phyloP scores from a whole-genome alignment of 2,329 filamentous ascomycete genomes.

The Calcarisporium arbuscula region DNA sequence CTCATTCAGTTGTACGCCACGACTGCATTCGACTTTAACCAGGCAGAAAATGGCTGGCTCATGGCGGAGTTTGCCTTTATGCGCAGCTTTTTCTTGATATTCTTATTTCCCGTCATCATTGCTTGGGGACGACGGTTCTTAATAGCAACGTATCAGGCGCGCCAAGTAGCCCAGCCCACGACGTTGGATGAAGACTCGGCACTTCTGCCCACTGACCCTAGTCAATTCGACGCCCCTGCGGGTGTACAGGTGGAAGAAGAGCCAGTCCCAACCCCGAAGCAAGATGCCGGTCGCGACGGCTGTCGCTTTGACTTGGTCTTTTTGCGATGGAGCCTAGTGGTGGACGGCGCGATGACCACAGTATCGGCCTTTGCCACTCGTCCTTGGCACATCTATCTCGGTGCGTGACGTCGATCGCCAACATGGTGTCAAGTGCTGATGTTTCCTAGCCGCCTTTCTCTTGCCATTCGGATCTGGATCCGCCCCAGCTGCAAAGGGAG shows the following conservation, averaged over 20 bases:
- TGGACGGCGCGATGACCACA: constrained; percentile 59
- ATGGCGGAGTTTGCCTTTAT: constrained; percentile 51
- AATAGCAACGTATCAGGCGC: neutral
- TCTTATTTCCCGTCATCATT: constrained; percentile 49
- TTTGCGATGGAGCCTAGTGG: constrained; percentile 56
- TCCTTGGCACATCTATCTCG: constrained; percentile 63
- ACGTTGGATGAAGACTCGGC: constrained; percentile 10
- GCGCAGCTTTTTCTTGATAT: constrained; percentile 48
- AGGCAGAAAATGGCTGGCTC: constrained; percentile 49
- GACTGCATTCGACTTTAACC: constrained; percentile 46
- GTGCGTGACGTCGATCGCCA: constrained; percentile 21
- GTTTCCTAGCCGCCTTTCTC: constrained; percentile 45
- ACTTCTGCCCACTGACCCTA: constrained; percentile 28
- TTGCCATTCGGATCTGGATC: constrained; percentile 65
- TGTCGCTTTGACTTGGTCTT: constrained; percentile 63
- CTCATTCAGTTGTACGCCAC: constrained; percentile 56
- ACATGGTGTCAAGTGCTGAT: neutral
- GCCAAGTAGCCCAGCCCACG: no score
- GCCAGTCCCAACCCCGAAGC: constrained; percentile 26
- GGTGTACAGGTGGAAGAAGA: constrained; percentile 38
- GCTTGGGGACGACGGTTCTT: constrained; percentile 28
- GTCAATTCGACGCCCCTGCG: constrained; percentile 33
- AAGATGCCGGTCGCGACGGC: constrained; percentile 34
- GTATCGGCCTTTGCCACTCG: constrained; percentile 54
- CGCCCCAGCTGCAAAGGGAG: constrained; percentile 63